phyloP scores from a whole-genome alignment of 805 yeast genomes.

The Clavispora asparagi region DNA sequence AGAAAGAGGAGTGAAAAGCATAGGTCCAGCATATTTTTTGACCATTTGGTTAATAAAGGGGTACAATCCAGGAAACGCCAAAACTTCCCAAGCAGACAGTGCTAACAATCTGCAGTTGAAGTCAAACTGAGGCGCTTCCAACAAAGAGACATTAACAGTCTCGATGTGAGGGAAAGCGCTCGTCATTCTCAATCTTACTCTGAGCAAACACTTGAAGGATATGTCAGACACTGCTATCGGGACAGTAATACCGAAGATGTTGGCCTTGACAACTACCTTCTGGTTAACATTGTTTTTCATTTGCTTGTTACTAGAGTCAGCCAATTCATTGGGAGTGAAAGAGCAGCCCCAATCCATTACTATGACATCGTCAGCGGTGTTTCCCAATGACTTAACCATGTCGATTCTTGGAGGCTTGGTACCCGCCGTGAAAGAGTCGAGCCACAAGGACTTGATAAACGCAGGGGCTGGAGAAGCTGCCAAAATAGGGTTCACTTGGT shows the following conservation, averaged over 20 bases:
- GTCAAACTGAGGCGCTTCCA: constrained; percentile 87
- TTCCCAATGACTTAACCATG: constrained; percentile 79
- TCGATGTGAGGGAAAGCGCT: constrained; percentile 88
- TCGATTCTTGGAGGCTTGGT: constrained; percentile 95
- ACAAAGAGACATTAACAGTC: constrained; percentile 77
- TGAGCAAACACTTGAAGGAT: constrained; percentile 66
- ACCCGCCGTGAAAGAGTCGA: constrained; percentile 86
- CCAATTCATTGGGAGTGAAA: constrained; percentile 84
- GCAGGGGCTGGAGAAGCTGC: constrained; percentile 78
- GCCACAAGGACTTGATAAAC: constrained; percentile 77
- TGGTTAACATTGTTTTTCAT: constrained; percentile 81
- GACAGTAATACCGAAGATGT: constrained; percentile 74
- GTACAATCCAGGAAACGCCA: constrained; percentile 81
- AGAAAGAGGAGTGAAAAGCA: constrained; percentile 83
- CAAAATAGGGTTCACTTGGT: constrained; percentile 77
- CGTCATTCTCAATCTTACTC: constrained; percentile 88
- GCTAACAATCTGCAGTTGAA: constrained; percentile 73
- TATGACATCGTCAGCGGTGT: constrained; percentile 87
- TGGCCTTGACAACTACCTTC: constrained; percentile 68
- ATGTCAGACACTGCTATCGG: constrained; percentile 79
- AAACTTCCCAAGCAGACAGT: constrained; percentile 82
- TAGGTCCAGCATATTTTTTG: constrained; percentile 81
- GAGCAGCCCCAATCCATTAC: constrained; percentile 98
- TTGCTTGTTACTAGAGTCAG: constrained; percentile 83
- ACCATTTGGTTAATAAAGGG: constrained; percentile 82